Evolutionary conservation across 345 rosid genomes (phyloP).

Genomic region (Rhizophora apiculata): DNA sequence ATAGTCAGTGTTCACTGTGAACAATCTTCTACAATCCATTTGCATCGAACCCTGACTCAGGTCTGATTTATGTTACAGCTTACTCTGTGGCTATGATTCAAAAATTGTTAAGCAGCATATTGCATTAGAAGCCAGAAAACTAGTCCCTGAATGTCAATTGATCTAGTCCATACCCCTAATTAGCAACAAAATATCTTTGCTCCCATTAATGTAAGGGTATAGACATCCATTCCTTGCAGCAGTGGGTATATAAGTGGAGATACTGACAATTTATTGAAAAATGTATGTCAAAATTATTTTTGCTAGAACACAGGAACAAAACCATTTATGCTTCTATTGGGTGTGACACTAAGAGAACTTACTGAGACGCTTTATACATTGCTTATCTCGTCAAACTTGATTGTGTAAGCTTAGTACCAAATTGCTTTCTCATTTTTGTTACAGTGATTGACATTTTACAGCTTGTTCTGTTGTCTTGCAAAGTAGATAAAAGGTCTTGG

Average conservation of each 20-base stretch:
- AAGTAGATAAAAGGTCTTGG: constrained; percentile 80
- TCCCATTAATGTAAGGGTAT: neutral
- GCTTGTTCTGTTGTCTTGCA: constrained; percentile 2
- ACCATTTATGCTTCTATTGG: neutral
- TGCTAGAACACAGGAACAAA: too few species aligned
- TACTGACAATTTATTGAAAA: too few species aligned
- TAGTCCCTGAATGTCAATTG: too few species aligned
- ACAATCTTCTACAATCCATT: constrained; percentile 88
- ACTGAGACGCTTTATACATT: constrained; percentile 9
- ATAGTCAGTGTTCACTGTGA: constrained; percentile 97
- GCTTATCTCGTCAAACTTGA: constrained; percentile 6
- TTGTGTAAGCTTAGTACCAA: neutral
- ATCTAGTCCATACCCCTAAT: neutral
- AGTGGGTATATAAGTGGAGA: neutral
- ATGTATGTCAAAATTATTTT: too few species aligned
- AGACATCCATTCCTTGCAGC: neutral
- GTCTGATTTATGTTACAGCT: constrained; percentile 33
- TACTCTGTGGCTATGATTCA: neutral
- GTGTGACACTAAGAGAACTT: neutral
- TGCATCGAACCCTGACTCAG: constrained; percentile 83
- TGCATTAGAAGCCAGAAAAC: neutral
- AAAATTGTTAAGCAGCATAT: neutral
- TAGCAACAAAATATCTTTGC: neutral
- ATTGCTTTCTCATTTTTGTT: constrained; percentile 10
- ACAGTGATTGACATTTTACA: constrained; percentile 2